Evolutionary conservation across 306 rosid species (phyloP).

Genomic region (Malus sieversii): DNA sequence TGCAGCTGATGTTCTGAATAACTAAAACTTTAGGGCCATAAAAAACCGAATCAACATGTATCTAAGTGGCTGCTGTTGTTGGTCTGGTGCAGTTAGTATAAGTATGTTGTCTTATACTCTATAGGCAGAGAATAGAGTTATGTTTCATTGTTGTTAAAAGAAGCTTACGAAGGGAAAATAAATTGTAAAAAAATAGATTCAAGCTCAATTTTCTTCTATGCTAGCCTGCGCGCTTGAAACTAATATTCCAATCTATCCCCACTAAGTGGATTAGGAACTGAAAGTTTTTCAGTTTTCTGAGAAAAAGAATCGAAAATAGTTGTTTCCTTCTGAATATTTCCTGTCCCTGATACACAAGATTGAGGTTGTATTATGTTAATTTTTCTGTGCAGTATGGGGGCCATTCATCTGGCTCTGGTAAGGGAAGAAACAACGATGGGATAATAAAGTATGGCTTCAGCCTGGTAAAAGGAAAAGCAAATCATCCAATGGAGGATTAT

Average conservation of each 20-base stretch:
- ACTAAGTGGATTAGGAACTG: neutral
- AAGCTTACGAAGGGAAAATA: neutral
- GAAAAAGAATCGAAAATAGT: slow-evolving; percentile 6
- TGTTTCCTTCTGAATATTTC: slow-evolving; percentile 10
- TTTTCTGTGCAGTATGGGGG: slow-evolving; percentile 43
- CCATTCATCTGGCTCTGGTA: slow-evolving; percentile 69
- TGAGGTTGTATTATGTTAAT: slow-evolving; percentile 2
- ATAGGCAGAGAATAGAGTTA: neutral
- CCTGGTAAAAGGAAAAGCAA: slow-evolving; percentile 84
- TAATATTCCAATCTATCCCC: neutral
- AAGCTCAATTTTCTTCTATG: neutral
- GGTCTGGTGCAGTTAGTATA: neutral
- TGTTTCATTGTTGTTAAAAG: neutral
- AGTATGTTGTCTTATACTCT: neutral
- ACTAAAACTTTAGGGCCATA: neutral
- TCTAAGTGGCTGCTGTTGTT: neutral
- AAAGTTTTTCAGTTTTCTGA: neutral
- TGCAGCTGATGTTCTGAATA: neutral
- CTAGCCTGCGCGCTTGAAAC: neutral
- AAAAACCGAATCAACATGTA: neutral
- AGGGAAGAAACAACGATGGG: slow-evolving; percentile 66
- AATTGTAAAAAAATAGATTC: neutral
- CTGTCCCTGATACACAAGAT: neutral
- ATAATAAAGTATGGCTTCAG: slow-evolving; percentile 77
- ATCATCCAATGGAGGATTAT: slow-evolving; percentile 98